Percentiles rank a stretch among this genome's conserved stretches.
Conservation (phyloP, 1,284 basidiomycete species). For the Ceratobasidium sp. region DNA sequence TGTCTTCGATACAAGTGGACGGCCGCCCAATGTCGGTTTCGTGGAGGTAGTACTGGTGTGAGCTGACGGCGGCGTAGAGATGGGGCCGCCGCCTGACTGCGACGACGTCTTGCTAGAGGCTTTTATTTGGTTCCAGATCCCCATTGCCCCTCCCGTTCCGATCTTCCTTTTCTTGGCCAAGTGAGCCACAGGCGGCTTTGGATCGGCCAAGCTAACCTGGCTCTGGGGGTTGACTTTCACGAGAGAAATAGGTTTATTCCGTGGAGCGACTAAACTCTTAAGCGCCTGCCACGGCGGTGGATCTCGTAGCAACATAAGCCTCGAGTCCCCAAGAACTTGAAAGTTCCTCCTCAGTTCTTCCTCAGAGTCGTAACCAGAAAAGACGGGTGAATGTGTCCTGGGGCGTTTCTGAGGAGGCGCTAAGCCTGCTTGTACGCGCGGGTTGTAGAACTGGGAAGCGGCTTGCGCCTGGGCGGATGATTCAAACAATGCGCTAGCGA, state of each 20-base stretch:
- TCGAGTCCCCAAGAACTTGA: conserved; percentile 9
- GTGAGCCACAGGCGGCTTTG: background rate
- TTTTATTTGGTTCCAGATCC: conserved; percentile 23
- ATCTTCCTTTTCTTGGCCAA: conserved; percentile 26
- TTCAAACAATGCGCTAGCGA: background rate
- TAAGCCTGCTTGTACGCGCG: conserved; percentile 32
- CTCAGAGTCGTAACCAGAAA: conserved; percentile 29
- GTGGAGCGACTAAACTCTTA: background rate
- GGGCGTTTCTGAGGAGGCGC: conserved; percentile 31
- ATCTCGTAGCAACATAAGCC: conserved; percentile 23
- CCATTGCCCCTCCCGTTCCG: background rate
- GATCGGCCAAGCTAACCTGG: background rate
- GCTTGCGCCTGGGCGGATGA: background rate
- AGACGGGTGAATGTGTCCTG: background rate
- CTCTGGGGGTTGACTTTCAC: background rate
- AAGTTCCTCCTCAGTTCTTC: conserved; percentile 3
- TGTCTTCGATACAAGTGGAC: background rate
- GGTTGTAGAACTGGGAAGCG: conserved; percentile 28
- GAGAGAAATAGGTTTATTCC: background rate
- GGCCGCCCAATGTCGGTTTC: no score
- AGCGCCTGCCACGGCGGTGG: conserved; percentile 21
- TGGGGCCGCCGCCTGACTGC: background rate
- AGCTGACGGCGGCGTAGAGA: background rate
- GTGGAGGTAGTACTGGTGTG: no score
- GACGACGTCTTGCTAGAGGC: conserved; percentile 14